Evolutionary conservation across 2,329 filamentous ascomycete species (phyloP).

Genomic region (Verticillium alfalfae): DNA sequence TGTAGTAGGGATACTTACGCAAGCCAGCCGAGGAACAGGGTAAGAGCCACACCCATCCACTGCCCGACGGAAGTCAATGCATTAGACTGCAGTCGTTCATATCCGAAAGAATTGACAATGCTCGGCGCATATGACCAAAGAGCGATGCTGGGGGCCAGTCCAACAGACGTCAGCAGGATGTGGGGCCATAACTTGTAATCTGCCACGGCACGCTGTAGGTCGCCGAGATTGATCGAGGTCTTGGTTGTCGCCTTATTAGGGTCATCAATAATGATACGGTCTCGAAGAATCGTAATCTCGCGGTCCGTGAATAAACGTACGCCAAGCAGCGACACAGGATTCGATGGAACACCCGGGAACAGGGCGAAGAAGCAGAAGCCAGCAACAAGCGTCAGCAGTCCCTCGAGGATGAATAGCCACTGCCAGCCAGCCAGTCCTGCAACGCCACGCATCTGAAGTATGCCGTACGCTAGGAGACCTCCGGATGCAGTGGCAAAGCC

Average conservation of each 20-base stretch:
- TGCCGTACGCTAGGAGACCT: slow-evolving; percentile 49
- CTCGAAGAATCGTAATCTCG: not conserved
- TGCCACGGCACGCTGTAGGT: slow-evolving; percentile 21
- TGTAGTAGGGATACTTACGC: not conserved
- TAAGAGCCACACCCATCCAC: not conserved
- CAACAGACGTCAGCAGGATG: not conserved
- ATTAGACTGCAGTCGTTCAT: not conserved
- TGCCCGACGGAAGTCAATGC: not conserved
- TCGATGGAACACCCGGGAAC: not conserved
- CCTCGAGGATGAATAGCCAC: slow-evolving; percentile 18
- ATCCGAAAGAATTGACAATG: not conserved
- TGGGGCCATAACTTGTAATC: slow-evolving; percentile 10
- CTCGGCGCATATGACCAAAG: not conserved
- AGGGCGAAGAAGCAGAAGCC: not conserved
- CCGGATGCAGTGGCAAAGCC: slow-evolving; percentile 55
- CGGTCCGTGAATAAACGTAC: not conserved
- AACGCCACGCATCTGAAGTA: slow-evolving; percentile 30
- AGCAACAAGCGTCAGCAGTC: slow-evolving; percentile 6
- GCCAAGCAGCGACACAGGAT: not conserved
- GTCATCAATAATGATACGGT: not conserved
- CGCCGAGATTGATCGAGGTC: slow-evolving; percentile 23
- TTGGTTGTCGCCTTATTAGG: not conserved
- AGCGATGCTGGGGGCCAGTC: not conserved
- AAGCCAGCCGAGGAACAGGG: slow-evolving; percentile 1
- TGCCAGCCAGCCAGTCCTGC: slow-evolving; percentile 7